These are phyloP conservation scores for Yarrowia yakushimensis DNA, from an alignment of 805 yeast species.

Conservation along the genomic window DNA sequence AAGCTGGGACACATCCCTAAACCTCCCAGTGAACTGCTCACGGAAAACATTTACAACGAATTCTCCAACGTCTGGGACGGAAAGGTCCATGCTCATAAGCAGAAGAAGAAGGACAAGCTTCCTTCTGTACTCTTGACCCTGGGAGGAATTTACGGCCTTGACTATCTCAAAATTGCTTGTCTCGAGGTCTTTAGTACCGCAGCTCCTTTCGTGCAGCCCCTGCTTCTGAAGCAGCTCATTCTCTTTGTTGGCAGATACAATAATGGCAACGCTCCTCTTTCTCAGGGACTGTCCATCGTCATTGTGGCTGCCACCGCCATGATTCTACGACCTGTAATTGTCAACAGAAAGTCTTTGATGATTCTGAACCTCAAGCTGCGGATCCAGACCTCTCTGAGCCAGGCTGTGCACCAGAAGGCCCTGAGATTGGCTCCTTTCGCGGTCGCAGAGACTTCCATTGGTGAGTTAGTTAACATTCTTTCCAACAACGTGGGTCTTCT, in stretches of 20 bases:
- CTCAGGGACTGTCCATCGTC: constrained; percentile 73
- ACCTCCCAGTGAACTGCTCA: constrained; percentile 34
- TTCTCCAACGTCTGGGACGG: constrained; percentile 37
- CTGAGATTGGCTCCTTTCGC: constrained; percentile 62
- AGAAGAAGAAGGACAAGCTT: neutral
- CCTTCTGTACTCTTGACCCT: constrained; percentile 28
- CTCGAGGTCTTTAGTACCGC: constrained; percentile 46
- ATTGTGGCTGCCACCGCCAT: constrained; percentile 70
- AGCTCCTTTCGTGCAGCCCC: constrained; percentile 45
- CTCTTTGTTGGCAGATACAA: constrained; percentile 49
- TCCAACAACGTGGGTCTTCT: constrained; percentile 53
- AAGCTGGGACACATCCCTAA: constrained; percentile 1
- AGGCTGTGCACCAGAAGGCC: constrained; percentile 69
- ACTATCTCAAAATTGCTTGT: constrained; percentile 43
- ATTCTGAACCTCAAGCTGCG: constrained; percentile 72
- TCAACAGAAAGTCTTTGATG: constrained; percentile 75
- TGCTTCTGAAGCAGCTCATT: constrained; percentile 41
- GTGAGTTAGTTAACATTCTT: constrained; percentile 92
- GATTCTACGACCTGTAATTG: constrained; percentile 63
- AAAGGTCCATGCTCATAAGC: neutral
- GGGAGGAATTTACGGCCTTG: constrained; percentile 43
- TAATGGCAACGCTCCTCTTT: constrained; percentile 49
- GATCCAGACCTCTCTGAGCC: constrained; percentile 53
- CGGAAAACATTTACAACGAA: constrained; percentile 36
- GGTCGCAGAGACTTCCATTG: constrained; percentile 65